Percentiles rank a stretch among this genome's conserved stretches.
Evolutionary conservation across 139 green algal genomes (phyloP).

Genomic region (Tetratostichococcus sp.): DNA sequence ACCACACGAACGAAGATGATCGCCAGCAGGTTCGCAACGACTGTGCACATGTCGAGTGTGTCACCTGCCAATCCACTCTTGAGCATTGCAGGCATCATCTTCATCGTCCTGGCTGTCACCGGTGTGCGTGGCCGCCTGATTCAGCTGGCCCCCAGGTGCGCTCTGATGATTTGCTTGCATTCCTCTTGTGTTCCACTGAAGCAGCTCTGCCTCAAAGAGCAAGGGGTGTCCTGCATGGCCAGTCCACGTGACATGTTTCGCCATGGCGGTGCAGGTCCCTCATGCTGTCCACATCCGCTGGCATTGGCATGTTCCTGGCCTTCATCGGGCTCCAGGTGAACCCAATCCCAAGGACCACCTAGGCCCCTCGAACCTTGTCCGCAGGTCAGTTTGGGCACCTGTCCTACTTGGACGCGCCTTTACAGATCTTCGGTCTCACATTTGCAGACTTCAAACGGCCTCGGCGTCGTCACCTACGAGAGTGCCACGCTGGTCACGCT

Average conservation of each 20-base stretch:
- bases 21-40: too few relatives aligned
- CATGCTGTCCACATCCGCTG: constrained; percentile 17
- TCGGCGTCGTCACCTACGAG: constrained; percentile 18
- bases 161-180: too few relatives aligned
- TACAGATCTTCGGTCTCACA: too few relatives aligned
- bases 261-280: background rate
- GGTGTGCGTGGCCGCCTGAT: constrained; percentile 58
- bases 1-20: too few relatives aligned
- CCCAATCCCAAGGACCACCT: too few relatives aligned
- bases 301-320: constrained; percentile 76
- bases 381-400: too few relatives aligned
- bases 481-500: constrained; percentile 53
- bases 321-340: constrained; percentile 61
- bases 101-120: constrained; percentile 62
- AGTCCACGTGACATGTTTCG: background rate
- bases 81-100: constrained; percentile 41
- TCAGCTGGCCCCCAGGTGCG: constrained; percentile 56
- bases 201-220: too few relatives aligned
- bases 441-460: constrained; percentile 19
- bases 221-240: too few relatives aligned
- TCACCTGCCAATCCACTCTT: background rate
- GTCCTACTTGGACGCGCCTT: too few relatives aligned
- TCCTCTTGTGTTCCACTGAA: too few relatives aligned
- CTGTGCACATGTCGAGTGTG: too few relatives aligned
- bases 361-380: too few relatives aligned